phyloP scores from a whole-genome alignment of 2,329 filamentous ascomycete species.

The Pleurostoma richardsiae region DNA sequence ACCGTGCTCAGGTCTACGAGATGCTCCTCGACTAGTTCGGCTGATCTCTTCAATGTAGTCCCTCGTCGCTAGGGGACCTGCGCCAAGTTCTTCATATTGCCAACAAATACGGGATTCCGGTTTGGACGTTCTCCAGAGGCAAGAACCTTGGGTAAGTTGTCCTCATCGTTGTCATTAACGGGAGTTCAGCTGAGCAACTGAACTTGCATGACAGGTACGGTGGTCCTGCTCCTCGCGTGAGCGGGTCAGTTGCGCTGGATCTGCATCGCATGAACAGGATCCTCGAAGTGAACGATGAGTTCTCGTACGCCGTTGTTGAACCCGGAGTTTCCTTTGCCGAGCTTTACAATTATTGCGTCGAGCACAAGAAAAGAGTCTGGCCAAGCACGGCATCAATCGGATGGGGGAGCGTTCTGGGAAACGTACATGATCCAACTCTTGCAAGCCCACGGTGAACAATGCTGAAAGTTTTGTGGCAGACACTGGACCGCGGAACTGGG shows the following conservation, averaged over 20 bases:
- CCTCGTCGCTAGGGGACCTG: constrained; percentile 16
- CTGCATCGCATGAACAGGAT: constrained; percentile 38
- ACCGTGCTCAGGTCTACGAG: no score
- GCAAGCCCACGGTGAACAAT: neutral
- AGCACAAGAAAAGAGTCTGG: constrained; percentile 36
- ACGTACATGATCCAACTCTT: constrained; percentile 13
- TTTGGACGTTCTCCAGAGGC: constrained; percentile 26
- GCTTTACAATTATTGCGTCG: constrained; percentile 33
- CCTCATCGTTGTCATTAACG: neutral
- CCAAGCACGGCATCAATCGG: constrained; percentile 41
- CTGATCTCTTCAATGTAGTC: no score
- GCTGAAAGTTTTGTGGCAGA: constrained; percentile 10
- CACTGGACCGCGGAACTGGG: constrained; percentile 32
- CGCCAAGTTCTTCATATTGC: constrained; percentile 24
- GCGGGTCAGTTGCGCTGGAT: constrained; percentile 38
- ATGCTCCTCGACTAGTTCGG: no score
- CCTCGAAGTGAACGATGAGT: constrained; percentile 35
- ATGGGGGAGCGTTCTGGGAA: constrained; percentile 43
- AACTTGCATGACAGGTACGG: constrained; percentile 29
- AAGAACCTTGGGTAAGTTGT: constrained; percentile 35
- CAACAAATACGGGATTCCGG: constrained; percentile 23
- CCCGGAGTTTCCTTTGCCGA: constrained; percentile 40
- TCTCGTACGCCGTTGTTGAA: constrained; percentile 38
- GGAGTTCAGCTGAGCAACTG: neutral
- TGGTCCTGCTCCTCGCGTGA: constrained; percentile 39